These are phyloP conservation scores for Myxozyma monticola DNA, from an alignment of 805 yeast species.

Conservation along the genomic window DNA sequence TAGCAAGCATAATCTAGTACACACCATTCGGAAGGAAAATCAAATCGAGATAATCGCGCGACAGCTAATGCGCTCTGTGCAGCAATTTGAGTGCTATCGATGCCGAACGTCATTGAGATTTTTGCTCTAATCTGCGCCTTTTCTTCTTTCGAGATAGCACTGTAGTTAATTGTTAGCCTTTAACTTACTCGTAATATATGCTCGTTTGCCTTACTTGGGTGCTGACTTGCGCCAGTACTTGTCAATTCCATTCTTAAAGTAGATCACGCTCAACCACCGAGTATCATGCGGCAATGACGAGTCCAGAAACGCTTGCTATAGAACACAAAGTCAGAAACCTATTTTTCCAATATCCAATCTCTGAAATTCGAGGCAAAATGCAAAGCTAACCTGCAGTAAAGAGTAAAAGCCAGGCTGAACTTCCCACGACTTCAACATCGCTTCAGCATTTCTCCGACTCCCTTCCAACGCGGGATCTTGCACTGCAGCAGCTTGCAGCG, in stretches of 20 bases:
- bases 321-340: neutral
- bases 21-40: constrained; percentile 84
- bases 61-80: constrained; percentile 84
- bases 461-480: constrained; percentile 43
- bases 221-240: constrained; percentile 78
- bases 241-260: constrained; percentile 84
- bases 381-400: constrained; percentile 48
- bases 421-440: constrained; percentile 71
- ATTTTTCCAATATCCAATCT: neutral
- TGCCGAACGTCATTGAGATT: constrained; percentile 60
- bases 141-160: constrained; percentile 61
- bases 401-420: constrained; percentile 57
- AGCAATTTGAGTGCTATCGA: constrained; percentile 69
- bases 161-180: constrained; percentile 3
- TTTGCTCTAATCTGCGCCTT: constrained; percentile 61
- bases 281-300: constrained; percentile 58
- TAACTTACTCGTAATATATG: neutral
- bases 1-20: no score
- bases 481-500: constrained; percentile 52
- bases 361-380: neutral
- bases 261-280: constrained; percentile 85
- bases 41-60: constrained; percentile 74
- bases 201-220: constrained; percentile 42
- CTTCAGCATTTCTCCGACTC: constrained; percentile 65
- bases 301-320: constrained; percentile 59